Conservation (phyloP, 768 basidiomycete genomes). For the Gymnopilus dilepis region DNA sequence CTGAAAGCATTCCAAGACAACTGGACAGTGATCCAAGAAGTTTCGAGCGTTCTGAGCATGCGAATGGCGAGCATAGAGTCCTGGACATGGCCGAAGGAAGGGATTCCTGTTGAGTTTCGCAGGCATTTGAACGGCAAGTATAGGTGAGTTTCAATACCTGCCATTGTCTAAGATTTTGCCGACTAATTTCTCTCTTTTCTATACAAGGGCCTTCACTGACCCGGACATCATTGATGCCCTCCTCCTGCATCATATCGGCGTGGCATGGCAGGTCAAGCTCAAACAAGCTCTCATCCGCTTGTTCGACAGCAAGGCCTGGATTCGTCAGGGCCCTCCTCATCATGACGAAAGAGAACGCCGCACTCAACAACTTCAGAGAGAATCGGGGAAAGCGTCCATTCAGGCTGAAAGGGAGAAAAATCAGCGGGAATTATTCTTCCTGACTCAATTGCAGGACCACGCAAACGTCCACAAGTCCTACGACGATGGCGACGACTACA, state of each 20-base stretch:
- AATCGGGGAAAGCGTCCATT: slow-evolving; percentile 28
- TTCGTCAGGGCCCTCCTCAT: neutral
- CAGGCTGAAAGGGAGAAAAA: slow-evolving; percentile 30
- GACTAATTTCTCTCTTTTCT: neutral
- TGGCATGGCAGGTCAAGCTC: slow-evolving; percentile 46
- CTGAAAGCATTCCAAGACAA: slow-evolving; percentile 49
- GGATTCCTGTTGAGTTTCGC: slow-evolving; percentile 48
- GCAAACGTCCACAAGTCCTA: slow-evolving; percentile 12
- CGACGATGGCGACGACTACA: slow-evolving; percentile 28
- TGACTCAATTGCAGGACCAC: slow-evolving; percentile 37
- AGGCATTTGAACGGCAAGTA: slow-evolving; percentile 55
- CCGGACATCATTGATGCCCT: slow-evolving; percentile 52
- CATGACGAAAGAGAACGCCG: slow-evolving; percentile 20
- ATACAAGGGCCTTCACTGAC: slow-evolving; percentile 48
- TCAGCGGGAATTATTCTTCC: slow-evolving; percentile 36
- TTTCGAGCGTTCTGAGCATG: slow-evolving; percentile 53
- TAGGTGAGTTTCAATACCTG: slow-evolving; percentile 28
- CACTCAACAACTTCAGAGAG: slow-evolving; percentile 25
- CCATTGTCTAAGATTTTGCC: neutral
- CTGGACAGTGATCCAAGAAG: slow-evolving; percentile 40
- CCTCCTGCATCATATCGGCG: slow-evolving; percentile 49
- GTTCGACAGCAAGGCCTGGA: slow-evolving; percentile 18
- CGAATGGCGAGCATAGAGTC: slow-evolving; percentile 43
- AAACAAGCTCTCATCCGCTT: slow-evolving; percentile 32
- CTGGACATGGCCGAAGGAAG: slow-evolving; percentile 51